Conservation (phyloP, 257 asterid genomes). For the Salvia splendens region DNA sequence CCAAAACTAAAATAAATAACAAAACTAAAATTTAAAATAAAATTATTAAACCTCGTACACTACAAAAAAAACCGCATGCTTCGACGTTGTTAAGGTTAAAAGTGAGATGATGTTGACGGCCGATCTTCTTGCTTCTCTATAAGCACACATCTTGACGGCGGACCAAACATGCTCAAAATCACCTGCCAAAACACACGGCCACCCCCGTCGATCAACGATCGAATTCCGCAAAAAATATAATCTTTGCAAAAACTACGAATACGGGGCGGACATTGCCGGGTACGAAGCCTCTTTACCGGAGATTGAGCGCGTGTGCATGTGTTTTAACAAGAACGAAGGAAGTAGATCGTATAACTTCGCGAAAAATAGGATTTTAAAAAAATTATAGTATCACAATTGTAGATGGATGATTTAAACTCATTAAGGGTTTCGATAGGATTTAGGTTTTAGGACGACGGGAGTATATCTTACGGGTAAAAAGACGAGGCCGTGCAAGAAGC, state of each 20-base stretch:
- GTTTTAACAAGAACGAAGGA: neutral
- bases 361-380: too few relatives aligned
- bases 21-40: neutral
- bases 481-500: constrained; percentile 86
- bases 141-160: constrained; percentile 91
- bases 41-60: neutral
- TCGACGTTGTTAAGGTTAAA: constrained; percentile 37
- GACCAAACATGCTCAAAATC: constrained; percentile 87
- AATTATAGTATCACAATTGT: too few relatives aligned
- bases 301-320: neutral
- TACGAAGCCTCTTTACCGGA: too few relatives aligned
- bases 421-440: too few relatives aligned
- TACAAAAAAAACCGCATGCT: constrained; percentile 14
- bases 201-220: neutral
- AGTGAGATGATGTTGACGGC: constrained; percentile 85
- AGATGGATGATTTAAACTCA: too few relatives aligned
- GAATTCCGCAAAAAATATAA: neutral
- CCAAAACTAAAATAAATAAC: neutral
- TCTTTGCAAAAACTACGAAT: too few relatives aligned
- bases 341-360: too few relatives aligned
- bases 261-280: too few relatives aligned
- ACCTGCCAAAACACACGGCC: constrained; percentile 52
- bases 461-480: constrained; percentile 75
- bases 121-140: constrained; percentile 94
- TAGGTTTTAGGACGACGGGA: neutral